Base-by-base conservation (phyloP, 169 alveolate genomes). In the Plasmodium blacklocki region DNA sequence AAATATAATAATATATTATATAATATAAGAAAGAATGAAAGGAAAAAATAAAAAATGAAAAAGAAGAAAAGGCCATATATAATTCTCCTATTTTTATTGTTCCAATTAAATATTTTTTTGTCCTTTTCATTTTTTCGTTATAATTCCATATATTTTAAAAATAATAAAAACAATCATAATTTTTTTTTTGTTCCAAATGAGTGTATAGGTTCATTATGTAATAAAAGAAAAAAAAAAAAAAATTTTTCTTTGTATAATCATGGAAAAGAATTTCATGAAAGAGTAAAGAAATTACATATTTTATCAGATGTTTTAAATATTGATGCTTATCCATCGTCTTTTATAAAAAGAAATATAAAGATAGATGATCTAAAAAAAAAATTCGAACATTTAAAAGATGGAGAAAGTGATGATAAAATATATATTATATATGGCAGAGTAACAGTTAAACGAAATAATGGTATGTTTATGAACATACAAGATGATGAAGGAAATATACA, bases 391-490 rank as follows among this genome's bases (percentile, higher is more conserved):
- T 70, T 83, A 83, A 58, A 83, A 83, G 59, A 54, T 56, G 91
- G 91, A 19, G 91, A 83, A 58, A 50, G 45, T 54, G 73, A 71
- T 45, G 50, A 8, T 18, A 63, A 58, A 15, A 58, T 7, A 45
- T 50, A 83, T 68, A 74, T 83, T 1, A 49, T 83, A 39, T 83
- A 83, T 59, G 94, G 94, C 9, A 80, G 94, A 62, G 73, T 87
- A 6, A 43, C 60, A 32, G 74, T 74, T 68, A 76, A 88, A 62
- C 88, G 94, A 29, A 92, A 92, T 43, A 75, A 83, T 18, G 94
- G 94, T 50, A 74, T 75, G 92, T 92, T 92, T 64, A 49, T 92
- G 23, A 91, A 92, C 45, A 39, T 92, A 14, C 83, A 67, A 72
- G 73, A 76, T 70, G 92, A 71, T 52, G 43, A 19, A 18, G 93